Evolutionary conservation across 2,329 filamentous ascomycete genomes (phyloP).

Genomic region (Ploettnerulaceae sp.): DNA sequence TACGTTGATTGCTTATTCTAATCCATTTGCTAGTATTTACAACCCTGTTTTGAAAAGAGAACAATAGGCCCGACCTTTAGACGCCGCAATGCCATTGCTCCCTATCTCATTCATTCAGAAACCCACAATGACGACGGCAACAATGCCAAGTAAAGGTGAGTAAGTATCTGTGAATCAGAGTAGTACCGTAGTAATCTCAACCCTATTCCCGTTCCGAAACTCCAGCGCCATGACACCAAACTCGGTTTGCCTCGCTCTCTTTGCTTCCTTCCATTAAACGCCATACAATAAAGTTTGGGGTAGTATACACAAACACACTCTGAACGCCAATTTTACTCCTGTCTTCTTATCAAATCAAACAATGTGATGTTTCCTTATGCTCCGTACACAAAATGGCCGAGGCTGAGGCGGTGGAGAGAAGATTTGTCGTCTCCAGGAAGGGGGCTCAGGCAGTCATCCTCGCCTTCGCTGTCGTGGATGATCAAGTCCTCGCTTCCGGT

Average conservation of each 20-base stretch:
- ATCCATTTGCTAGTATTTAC: too few species aligned
- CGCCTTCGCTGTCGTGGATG: constrained; percentile 44
- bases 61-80: too few species aligned
- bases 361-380: not conserved
- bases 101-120: too few species aligned
- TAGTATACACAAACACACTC: not conserved
- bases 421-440: constrained; percentile 15
- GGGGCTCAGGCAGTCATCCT: constrained; percentile 34
- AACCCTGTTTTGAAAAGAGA: too few species aligned
- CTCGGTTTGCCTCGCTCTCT: not conserved
- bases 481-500: constrained; percentile 49
- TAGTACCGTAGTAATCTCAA: not conserved
- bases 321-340: not conserved
- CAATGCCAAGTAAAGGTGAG: not conserved
- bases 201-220: not conserved
- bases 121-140: not conserved
- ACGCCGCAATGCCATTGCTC: too few species aligned
- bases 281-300: not conserved
- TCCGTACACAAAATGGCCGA: constrained; percentile 19
- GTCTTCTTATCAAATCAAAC: not conserved
- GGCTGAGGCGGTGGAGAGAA: constrained; percentile 13
- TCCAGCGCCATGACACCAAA: not conserved
- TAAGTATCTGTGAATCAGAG: not conserved
- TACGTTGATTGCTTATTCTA: too few species aligned
- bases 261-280: not conserved